A percentile compares a stretch with the other conserved stretches of the same genome.
These are phyloP conservation scores for Calocybe cyanea DNA, from an alignment of 768 basidiomycete species.

Conservation along the genomic window DNA sequence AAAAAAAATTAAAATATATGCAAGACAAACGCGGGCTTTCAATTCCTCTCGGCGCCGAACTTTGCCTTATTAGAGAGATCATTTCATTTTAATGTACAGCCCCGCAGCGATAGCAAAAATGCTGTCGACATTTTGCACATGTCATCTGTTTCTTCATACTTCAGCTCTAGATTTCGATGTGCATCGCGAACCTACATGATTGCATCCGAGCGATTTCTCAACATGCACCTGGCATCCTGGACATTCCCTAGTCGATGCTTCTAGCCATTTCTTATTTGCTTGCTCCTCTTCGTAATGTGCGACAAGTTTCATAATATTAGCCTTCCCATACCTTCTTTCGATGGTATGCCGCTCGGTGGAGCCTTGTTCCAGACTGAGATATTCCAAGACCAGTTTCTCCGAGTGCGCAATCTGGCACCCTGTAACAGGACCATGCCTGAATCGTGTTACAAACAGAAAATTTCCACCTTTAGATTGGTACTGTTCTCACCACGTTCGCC, in stretches of 20 bases:
- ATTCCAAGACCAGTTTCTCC: slow-evolving; percentile 64
- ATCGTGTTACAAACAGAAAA: background rate
- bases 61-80: slow-evolving; percentile 61
- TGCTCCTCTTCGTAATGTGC: slow-evolving; percentile 66
- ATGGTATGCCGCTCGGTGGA: slow-evolving; percentile 47
- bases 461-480: background rate
- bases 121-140: slow-evolving; percentile 66
- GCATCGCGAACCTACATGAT: slow-evolving; percentile 60
- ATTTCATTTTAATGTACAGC: slow-evolving; percentile 45
- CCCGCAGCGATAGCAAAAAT: slow-evolving; percentile 85
- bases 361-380: slow-evolving; percentile 53
- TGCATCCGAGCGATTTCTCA: slow-evolving; percentile 79
- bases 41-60: slow-evolving; percentile 24
- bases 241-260: slow-evolving; percentile 62
- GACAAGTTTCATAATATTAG: slow-evolving; percentile 58
- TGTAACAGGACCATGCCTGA: slow-evolving; percentile 79
- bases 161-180: slow-evolving; percentile 8
- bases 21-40: slow-evolving; percentile 30
- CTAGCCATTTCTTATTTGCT: slow-evolving; percentile 72
- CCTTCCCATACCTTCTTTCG: slow-evolving; percentile 63
- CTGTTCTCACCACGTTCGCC: slow-evolving; percentile 63
- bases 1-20: slow-evolving; percentile 28
- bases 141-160: slow-evolving; percentile 53
- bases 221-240: slow-evolving; percentile 72
- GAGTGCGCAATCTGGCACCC: slow-evolving; percentile 66